Conservation (phyloP, 345 rosid species). For the Heritiera fomes region DNA sequence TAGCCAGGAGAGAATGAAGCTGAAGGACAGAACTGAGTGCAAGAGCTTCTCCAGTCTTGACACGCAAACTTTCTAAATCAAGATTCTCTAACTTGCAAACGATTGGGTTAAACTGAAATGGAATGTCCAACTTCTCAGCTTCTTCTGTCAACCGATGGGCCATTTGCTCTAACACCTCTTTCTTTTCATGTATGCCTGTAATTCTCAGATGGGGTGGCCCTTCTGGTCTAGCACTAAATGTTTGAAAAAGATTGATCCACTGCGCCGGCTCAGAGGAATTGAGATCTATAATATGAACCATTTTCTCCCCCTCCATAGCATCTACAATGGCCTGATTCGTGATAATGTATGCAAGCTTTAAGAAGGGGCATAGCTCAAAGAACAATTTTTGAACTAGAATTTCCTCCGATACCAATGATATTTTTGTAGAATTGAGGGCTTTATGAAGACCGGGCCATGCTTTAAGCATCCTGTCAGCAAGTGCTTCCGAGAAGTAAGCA, state of each 20-base stretch:
- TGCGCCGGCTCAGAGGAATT: constrained; percentile 66
- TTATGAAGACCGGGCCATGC: constrained; percentile 69
- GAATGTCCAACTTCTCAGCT: constrained; percentile 70
- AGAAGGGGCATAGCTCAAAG: constrained; percentile 72
- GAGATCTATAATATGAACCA: constrained; percentile 72
- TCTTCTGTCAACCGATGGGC: constrained; percentile 55
- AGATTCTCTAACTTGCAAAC: constrained; percentile 62
- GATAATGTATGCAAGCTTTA: constrained; percentile 58
- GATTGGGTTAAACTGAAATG: constrained; percentile 66
- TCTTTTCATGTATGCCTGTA: constrained; percentile 65
- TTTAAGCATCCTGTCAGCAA: constrained; percentile 65
- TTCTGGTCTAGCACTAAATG: constrained; percentile 55
- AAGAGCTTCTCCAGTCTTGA: constrained; percentile 75
- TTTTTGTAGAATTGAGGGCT: constrained; percentile 62
- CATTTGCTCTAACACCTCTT: constrained; percentile 67
- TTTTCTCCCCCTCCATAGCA: constrained; percentile 70
- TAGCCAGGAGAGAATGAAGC: constrained; percentile 60
- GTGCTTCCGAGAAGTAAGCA: constrained; percentile 70
- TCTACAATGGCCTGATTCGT: constrained; percentile 72
- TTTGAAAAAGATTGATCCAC: constrained; percentile 68
- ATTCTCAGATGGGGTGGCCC: constrained; percentile 78
- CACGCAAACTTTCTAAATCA: constrained; percentile 52
- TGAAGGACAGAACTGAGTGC: constrained; percentile 70
- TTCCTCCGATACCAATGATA: constrained; percentile 42
- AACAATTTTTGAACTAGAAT: constrained; percentile 56